phyloP scores from a whole-genome alignment of 306 rosid species.

The Cotoneaster glaucophyllus region DNA sequence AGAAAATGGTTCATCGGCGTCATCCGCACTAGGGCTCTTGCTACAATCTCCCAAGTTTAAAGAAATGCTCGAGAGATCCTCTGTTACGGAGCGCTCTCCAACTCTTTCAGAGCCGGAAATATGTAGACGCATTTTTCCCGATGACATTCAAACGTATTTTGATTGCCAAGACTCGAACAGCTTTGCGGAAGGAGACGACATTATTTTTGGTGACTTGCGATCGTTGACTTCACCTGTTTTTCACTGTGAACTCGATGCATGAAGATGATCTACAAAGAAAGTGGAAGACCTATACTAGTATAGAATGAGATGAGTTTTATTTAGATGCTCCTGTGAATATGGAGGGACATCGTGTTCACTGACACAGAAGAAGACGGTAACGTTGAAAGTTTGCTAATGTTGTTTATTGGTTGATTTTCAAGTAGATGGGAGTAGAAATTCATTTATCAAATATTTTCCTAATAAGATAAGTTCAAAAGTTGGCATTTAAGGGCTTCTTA shows the following conservation, averaged over 20 bases:
- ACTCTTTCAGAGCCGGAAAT: conserved; percentile 20
- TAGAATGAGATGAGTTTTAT: no score
- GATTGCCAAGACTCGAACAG: conserved; percentile 45
- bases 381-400: neutral
- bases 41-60: conserved; percentile 53
- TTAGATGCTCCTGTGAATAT: conserved; percentile 5
- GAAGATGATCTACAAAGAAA: neutral
- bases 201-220: conserved; percentile 56
- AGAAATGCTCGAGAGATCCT: conserved; percentile 53
- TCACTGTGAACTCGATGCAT: conserved; percentile 58
- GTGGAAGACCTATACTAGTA: neutral
- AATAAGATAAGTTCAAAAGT: neutral
- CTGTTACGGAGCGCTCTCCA: conserved; percentile 16
- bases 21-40: conserved; percentile 45
- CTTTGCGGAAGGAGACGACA: conserved; percentile 51
- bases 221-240: conserved; percentile 51
- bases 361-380: neutral
- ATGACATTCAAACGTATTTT: conserved; percentile 82
- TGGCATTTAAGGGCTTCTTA: neutral
- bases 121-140: conserved; percentile 59
- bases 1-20: conserved; percentile 4
- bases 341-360: neutral
- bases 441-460: neutral
- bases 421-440: conserved; percentile 13
- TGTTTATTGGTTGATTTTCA: conserved; percentile 4